These are phyloP conservation scores for Geotrichum citri-aurantii DNA, from an alignment of 1,139 yeast species.

Conservation along the genomic window DNA sequence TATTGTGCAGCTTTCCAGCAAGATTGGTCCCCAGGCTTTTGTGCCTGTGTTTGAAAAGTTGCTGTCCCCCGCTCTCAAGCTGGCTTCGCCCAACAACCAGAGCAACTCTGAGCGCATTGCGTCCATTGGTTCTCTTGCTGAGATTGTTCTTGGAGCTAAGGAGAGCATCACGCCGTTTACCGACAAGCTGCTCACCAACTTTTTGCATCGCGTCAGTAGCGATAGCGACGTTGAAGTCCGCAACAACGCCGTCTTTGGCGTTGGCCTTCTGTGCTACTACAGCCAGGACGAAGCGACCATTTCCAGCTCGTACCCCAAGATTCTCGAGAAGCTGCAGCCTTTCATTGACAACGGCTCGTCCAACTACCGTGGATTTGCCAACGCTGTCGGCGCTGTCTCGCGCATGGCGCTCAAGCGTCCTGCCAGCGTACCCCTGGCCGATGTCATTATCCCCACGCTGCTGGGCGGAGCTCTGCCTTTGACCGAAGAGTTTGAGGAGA, in stretches of 20 bases:
- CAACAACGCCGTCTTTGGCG: conserved; percentile 94
- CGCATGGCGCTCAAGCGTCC: conserved; percentile 77
- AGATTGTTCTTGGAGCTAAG: conserved; percentile 73
- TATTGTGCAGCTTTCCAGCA: conserved; percentile 65
- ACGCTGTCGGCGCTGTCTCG: conserved; percentile 96
- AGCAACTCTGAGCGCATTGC: conserved; percentile 73
- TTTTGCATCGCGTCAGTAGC: conserved; percentile 59
- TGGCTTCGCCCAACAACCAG: conserved; percentile 48
- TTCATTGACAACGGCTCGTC: conserved; percentile 74
- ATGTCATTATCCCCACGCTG: conserved; percentile 66
- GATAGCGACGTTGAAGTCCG: conserved; percentile 87
- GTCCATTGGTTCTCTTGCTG: conserved; percentile 87
- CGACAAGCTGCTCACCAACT: conserved; percentile 63
- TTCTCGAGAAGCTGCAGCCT: conserved; percentile 67
- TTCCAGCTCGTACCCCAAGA: conserved; percentile 59
- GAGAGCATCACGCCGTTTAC: conserved; percentile 55
- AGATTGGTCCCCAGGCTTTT: conserved; percentile 74
- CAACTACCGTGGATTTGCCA: conserved; percentile 79
- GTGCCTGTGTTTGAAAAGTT: conserved; percentile 64
- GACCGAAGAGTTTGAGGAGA: conserved; percentile 85
- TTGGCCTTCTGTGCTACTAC: conserved; percentile 70
- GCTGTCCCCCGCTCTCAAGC: conserved; percentile 58
- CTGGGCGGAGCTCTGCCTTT: conserved; percentile 78
- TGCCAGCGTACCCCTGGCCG: conserved; percentile 69
- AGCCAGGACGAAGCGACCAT: conserved; percentile 46